Evolutionary conservation across 768 basidiomycete species (phyloP), one percentile per base, ranked within the genome.

Genomic region (Leucogyrophana mollusca): DNA sequence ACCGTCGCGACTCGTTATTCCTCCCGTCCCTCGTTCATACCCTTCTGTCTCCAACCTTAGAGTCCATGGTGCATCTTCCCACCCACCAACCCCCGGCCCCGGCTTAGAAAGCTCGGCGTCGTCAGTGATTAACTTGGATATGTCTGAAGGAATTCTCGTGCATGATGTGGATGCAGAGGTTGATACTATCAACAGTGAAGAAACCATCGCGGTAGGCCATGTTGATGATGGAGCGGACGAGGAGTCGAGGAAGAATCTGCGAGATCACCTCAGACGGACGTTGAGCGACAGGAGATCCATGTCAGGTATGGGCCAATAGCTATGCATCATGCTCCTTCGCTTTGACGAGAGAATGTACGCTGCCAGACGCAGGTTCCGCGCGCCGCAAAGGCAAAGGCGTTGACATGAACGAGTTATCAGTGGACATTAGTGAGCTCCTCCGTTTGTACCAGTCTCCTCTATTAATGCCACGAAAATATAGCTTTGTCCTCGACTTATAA

Each of bases 211-310:
- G 14, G 65, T 71, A 46, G 77, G 72, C 8, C 72, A 68, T 42
- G 62, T 75, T 30, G 71, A 73, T 32, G 65, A 68, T 17, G 58
- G 65, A 22, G 67, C 65, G 9, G 78, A 78, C 52, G 85, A 82
- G 54, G 76, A 77, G 38, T 79, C 79, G 42, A 85, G 83, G 69
- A 80, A 77, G 61, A 68, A 62, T 20, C 67, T 90, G 34, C 77
- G 89, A 38, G 87, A 88, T 51, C 85, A 90, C 48, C 64, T 90
- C 25, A 74, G 85, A 61, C 76, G 73, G 49, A 89, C 86, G 3
- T 66, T 91, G 43, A 83, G 66, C 54, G 72, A 72, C 47, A 74
- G 72, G 59, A 72, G 69, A 32, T 71, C 73, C 14, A 72, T 69
- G 38, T 53, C 74, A 64, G 84, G 83, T 82, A 47, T 49, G 68